Percentiles rank a stretch among this genome's conserved stretches.
Conservation (phyloP, 176 grass and related monocot genomes). For the sorghum (Sorghum bicolor) region Sorghum_bicolor_NCBIv3 NC_012871.2:69685001-69685500, state of each 20-base stretch:
- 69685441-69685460: neutral
- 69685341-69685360: neutral
- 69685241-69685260: constrained; percentile 82
- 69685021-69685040: neutral
- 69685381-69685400: neutral
- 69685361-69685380: neutral
- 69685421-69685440: neutral
- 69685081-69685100: neutral
- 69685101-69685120: constrained; percentile 1
- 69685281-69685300: neutral
- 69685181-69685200: constrained; percentile 64
- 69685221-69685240: constrained; percentile 76
- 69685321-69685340: constrained; percentile 19
- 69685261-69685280: constrained; percentile 28
- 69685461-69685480: neutral
- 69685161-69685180: constrained; percentile 25
- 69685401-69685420: neutral
- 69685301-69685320: constrained; percentile 7
- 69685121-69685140: constrained; percentile 41
- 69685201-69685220: constrained; percentile 75
- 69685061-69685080: constrained; percentile 15
- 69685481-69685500: neutral
- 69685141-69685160: constrained; percentile 40
- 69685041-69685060: neutral
- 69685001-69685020: neutral